Evolutionary conservation across 1,139 yeast genomes (phyloP), one percentile per base, ranked within the genome.

Genomic region (Dujonia santamariae): DNA sequence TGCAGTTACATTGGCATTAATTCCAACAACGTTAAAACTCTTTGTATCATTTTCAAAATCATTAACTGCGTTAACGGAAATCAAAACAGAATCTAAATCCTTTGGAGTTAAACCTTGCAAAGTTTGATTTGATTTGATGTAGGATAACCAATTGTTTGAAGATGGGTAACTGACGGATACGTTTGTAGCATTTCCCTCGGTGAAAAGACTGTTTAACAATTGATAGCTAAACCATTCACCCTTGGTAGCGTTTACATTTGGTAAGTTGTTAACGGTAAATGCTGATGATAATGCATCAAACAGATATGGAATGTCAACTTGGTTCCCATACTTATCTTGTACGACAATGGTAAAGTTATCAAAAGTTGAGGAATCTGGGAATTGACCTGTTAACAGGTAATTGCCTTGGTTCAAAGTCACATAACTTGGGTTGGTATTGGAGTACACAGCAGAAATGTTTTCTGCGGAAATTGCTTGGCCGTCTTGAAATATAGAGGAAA

Each of bases 21-120:
- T 67, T 9, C 95, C 95, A 20, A 61, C 57, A 26, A 87, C 64
- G 12, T 62, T 57, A 43, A 87, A 80, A 6, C 65, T 54, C 39
- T 77, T 59, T 11, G 70, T 51, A 18, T 63, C 54, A 12, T 50
- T 41, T 32, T 57, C 69, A 26, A 42, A 46, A 27, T 62, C 59
- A 14, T 64, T 58, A 5, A 59, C 45, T 1, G 88, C 95, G 2
- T 63, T 57, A 20, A 88, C 61, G 2, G 67, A 61, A 25, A 87
- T 75, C 0, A 54, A 37, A 14, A 80, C 53, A 6, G 54, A 47
- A 16, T 69, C 64, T 45, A 88, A 81, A 45, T 72, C 59, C 4
- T 60, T 48, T 1, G 97, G 96, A 2, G 79, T 81, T 31, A 48
- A 43, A 19, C 97, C 97, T 28, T 62, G 62, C 40, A 90, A 70